These are phyloP conservation scores for Daldinia eschscholtzii DNA, from an alignment of 2,329 filamentous ascomycete species.

Conservation along the genomic window DNA sequence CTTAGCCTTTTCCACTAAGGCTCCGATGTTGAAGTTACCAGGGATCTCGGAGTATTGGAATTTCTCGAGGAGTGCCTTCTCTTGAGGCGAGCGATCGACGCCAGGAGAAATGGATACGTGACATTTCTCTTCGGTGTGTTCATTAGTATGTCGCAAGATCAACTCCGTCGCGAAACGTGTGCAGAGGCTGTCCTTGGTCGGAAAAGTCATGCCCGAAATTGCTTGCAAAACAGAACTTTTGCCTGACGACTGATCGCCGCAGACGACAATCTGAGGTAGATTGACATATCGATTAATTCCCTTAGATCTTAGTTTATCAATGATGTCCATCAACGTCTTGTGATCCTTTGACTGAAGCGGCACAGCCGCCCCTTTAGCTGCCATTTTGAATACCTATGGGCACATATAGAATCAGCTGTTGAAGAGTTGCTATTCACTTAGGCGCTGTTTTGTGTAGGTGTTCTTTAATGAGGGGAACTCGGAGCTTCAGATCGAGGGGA, in stretches of 20 bases:
- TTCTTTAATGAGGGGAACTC: neutral
- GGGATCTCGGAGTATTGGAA: slow-evolving; percentile 40
- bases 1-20: slow-evolving; percentile 56
- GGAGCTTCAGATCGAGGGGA: neutral
- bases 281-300: slow-evolving; percentile 54
- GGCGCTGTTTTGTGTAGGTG: neutral
- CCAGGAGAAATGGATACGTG: slow-evolving; percentile 53
- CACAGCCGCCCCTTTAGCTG: neutral
- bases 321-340: slow-evolving; percentile 52
- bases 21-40: slow-evolving; percentile 46
- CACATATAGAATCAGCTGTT: too few relatives aligned
- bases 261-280: slow-evolving; percentile 65
- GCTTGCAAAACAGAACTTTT: slow-evolving; percentile 75
- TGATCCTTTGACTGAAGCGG: slow-evolving; percentile 44
- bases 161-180: slow-evolving; percentile 73
- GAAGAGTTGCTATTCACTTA: neutral
- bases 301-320: slow-evolving; percentile 54
- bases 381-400: slow-evolving; percentile 10
- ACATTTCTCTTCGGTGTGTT: slow-evolving; percentile 47
- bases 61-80: slow-evolving; percentile 42
- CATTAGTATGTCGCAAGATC: slow-evolving; percentile 61
- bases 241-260: slow-evolving; percentile 70
- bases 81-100: slow-evolving; percentile 45
- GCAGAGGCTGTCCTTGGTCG: slow-evolving; percentile 67
- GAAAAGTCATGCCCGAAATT: slow-evolving; percentile 71